These are phyloP conservation scores for Claviceps cyperi DNA, from an alignment of 2,329 filamentous ascomycete genomes.

Conservation along the genomic window DNA sequence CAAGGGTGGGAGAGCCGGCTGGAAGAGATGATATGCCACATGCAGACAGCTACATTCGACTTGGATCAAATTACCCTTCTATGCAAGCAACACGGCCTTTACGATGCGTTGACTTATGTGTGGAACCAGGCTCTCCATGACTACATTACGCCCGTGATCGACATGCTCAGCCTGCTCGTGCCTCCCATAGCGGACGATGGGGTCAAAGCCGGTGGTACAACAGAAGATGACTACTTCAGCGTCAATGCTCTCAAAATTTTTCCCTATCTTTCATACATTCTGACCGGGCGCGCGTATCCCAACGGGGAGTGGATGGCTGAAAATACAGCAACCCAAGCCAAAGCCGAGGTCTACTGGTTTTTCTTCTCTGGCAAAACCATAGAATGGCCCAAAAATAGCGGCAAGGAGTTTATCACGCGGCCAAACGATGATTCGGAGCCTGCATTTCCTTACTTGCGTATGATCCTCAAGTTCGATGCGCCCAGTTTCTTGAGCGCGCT, in stretches of 20 bases:
- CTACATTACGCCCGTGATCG: slow-evolving; percentile 79
- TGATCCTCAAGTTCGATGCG: slow-evolving; percentile 77
- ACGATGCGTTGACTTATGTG: slow-evolving; percentile 90
- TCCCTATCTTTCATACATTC: slow-evolving; percentile 79
- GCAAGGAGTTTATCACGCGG: slow-evolving; percentile 45
- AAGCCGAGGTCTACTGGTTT: slow-evolving; percentile 83
- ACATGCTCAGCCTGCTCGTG: slow-evolving; percentile 58
- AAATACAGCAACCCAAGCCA: slow-evolving; percentile 58
- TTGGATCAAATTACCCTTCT: slow-evolving; percentile 83
- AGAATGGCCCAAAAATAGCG: slow-evolving; percentile 55
- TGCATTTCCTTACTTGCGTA: slow-evolving; percentile 71
- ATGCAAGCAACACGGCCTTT: slow-evolving; percentile 83
- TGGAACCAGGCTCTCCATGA: slow-evolving; percentile 87
- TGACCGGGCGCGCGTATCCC: slow-evolving; percentile 86
- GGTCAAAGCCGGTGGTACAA: slow-evolving; percentile 37
- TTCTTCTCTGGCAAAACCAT: slow-evolving; percentile 75
- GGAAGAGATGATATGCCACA: slow-evolving; percentile 87
- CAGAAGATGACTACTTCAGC: slow-evolving; percentile 45
- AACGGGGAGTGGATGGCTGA: slow-evolving; percentile 65
- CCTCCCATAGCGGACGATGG: slow-evolving; percentile 43
- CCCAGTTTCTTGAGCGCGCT: slow-evolving; percentile 87
- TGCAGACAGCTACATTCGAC: slow-evolving; percentile 82
- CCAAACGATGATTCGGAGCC: slow-evolving; percentile 45
- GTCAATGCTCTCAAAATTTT: slow-evolving; percentile 81
- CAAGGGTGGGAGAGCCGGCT: slow-evolving; percentile 63